phyloP scores from a whole-genome alignment of 495 filamentous ascomycete species.

The Pseudomonodictys pantanalensis region DNA sequence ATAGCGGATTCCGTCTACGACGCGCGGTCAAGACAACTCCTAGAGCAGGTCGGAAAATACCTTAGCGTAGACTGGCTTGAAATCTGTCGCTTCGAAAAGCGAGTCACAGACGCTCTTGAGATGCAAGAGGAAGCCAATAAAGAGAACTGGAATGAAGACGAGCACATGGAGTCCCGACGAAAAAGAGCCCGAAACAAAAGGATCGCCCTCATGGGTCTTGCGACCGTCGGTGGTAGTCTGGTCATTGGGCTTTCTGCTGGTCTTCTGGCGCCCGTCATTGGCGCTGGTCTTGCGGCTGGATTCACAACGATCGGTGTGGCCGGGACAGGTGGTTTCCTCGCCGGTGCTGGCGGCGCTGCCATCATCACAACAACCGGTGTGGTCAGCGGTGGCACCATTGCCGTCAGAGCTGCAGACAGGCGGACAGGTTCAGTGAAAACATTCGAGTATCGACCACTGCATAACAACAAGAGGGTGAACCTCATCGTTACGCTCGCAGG shows the following conservation, averaged over 20 bases:
- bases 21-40: constrained; percentile 75
- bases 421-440: constrained; percentile 88
- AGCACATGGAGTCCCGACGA: constrained; percentile 84
- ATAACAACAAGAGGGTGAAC: constrained; percentile 97
- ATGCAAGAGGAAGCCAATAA: constrained; percentile 92
- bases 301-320: constrained; percentile 92
- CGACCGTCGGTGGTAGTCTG: constrained; percentile 90
- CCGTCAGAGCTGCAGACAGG: constrained; percentile 76
- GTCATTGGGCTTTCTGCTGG: constrained; percentile 96
- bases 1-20: constrained; percentile 96
- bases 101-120: constrained; percentile 92
- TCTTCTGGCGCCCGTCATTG: constrained; percentile 88
- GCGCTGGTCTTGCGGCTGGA: constrained; percentile 88
- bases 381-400: constrained; percentile 82
- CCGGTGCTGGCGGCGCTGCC: constrained; percentile 87
- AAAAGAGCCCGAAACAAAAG: constrained; percentile 76
- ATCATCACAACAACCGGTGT: constrained; percentile 88
- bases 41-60: constrained; percentile 77
- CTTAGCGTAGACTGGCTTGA: constrained; percentile 86
- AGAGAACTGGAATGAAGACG: constrained; percentile 96
- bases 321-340: constrained; percentile 84
- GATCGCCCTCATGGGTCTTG: constrained; percentile 93
- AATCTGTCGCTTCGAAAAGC: constrained; percentile 95
- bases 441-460: constrained; percentile 92
- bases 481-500: constrained; percentile 93